A percentile compares a stretch with the other conserved stretches of the same genome.
Evolutionary conservation across 306 rosid species (phyloP).

Genomic region (Arachis hypogaea): DNA sequence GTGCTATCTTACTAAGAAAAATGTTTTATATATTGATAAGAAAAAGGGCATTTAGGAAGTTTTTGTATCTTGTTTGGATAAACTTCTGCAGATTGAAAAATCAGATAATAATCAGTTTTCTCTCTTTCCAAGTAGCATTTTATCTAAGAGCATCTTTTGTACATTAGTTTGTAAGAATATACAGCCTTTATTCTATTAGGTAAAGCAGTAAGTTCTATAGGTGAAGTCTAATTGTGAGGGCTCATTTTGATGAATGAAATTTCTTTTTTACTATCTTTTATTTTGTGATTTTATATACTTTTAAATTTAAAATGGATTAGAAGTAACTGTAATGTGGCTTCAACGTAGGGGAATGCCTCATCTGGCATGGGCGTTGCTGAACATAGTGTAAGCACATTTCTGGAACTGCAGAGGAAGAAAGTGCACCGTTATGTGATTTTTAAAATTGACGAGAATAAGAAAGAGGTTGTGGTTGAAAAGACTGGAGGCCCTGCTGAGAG

Average conservation of each 20-base stretch:
- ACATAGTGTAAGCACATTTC: slow-evolving; percentile 60
- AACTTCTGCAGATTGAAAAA: background rate
- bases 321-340: slow-evolving; percentile 33
- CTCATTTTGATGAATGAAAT: slow-evolving; percentile 14
- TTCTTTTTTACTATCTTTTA: background rate
- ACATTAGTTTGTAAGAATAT: background rate
- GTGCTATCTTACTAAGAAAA: background rate
- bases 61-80: background rate
- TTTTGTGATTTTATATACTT: background rate
- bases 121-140: background rate
- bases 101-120: background rate
- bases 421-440: slow-evolving; percentile 76
- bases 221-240: background rate
- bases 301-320: background rate
- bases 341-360: slow-evolving; percentile 60
- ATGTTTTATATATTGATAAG: background rate
- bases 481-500: slow-evolving; percentile 81
- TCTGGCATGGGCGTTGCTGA: slow-evolving; percentile 86
- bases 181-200: background rate
- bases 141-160: background rate
- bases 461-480: slow-evolving; percentile 81
- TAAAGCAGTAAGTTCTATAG: no score
- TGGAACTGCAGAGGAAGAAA: slow-evolving; percentile 83
- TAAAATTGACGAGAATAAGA: slow-evolving; percentile 79
- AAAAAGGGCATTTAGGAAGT: background rate